Conservation (phyloP, 805 yeast genomes). For the Candida ipomoeae region DNA sequence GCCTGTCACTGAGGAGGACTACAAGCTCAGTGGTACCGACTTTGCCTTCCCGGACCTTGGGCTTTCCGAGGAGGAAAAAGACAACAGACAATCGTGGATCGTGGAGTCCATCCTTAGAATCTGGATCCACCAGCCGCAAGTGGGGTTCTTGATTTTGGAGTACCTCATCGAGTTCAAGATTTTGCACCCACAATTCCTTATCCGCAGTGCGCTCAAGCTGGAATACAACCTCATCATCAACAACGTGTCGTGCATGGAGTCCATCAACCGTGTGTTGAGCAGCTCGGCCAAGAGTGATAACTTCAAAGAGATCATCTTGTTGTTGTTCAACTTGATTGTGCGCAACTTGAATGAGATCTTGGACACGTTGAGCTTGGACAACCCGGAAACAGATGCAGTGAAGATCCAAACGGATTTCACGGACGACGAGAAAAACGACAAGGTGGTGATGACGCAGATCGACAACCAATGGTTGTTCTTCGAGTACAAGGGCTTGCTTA, state of each 20-base stretch:
- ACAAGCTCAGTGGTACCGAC: conserved; percentile 27
- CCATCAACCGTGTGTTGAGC: conserved; percentile 33
- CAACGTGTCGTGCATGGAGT: conserved; percentile 43
- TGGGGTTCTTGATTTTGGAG: conserved; percentile 39
- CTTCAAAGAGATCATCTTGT: conserved; percentile 19
- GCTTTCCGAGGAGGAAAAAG: conserved; percentile 22
- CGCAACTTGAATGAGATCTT: conserved; percentile 27
- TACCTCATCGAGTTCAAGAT: conserved; percentile 38
- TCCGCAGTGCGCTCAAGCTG: conserved; percentile 25
- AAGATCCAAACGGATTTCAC: conserved; percentile 25
- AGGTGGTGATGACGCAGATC: conserved; percentile 21
- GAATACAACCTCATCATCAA: conserved; percentile 33
- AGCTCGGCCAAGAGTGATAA: conserved; percentile 17
- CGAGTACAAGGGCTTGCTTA: conserved; percentile 40
- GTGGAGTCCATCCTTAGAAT: conserved; percentile 39
- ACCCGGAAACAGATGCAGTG: conserved; percentile 15
- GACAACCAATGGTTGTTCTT: conserved; percentile 41
- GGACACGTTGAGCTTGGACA: conserved; percentile 15
- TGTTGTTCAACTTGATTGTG: conserved; percentile 25
- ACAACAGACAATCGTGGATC: conserved; percentile 32
- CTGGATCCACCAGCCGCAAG: conserved; percentile 45
- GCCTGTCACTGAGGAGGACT: conserved; percentile 26
- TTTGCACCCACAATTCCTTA: conserved; percentile 27
- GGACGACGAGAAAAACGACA: conserved; percentile 24
- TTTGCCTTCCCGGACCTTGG: conserved; percentile 28